phyloP scores from a whole-genome alignment of 192 early-diverging fungal species.

The Diversispora epigaea region DNA sequence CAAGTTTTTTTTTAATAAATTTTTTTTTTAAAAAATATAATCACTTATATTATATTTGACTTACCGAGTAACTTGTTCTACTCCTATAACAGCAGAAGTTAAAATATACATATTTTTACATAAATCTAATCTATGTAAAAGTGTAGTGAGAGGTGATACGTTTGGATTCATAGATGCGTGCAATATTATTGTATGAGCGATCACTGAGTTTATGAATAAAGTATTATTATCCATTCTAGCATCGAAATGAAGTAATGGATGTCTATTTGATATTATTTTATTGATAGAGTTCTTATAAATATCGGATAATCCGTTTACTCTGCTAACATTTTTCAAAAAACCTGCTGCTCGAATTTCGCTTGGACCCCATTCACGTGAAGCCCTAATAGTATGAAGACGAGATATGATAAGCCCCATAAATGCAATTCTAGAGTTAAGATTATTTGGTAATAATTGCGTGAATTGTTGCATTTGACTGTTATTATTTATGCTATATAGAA shows the following conservation, averaged over 20 bases:
- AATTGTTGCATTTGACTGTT: neutral
- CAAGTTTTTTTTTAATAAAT: neutral
- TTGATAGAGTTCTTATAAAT: conserved; percentile 1
- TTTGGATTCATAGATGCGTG: neutral
- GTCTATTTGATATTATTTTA: neutral
- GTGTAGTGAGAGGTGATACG: neutral
- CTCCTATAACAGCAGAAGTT: neutral
- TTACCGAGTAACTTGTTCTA: conserved; percentile 14
- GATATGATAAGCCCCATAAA: conserved; percentile 13
- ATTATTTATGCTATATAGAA: neutral
- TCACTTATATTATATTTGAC: neutral
- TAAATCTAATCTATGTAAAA: conserved; percentile 5
- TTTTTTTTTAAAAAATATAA: neutral
- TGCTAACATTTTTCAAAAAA: conserved; percentile 1
- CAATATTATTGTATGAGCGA: too few species aligned
- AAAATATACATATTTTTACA: neutral
- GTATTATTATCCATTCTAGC: neutral
- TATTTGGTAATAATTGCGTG: neutral
- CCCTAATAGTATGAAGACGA: conserved; percentile 7
- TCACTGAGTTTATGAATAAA: too few species aligned
- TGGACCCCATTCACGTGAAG: conserved; percentile 22
- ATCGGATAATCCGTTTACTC: neutral
- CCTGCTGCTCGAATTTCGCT: neutral
- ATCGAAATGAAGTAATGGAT: conserved; percentile 14
- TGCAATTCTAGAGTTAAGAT: neutral